These are phyloP conservation scores for Ligustrum vulgare DNA, from an alignment of 257 asterid species.

Conservation along the genomic window DNA sequence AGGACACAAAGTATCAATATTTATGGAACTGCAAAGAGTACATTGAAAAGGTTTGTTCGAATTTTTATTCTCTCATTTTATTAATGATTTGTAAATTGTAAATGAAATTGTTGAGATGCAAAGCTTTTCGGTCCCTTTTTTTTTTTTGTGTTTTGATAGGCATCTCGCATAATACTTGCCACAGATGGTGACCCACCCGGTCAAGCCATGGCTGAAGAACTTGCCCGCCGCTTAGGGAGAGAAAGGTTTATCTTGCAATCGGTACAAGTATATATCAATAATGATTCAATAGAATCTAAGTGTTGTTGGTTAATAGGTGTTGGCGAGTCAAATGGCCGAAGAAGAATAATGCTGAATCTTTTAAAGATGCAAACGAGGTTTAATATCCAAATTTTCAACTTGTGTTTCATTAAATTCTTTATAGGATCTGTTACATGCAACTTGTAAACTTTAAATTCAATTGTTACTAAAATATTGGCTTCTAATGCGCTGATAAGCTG, in stretches of 20 bases:
- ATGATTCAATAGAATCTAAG: conserved; percentile 6
- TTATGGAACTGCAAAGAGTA: conserved; percentile 97
- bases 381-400: conserved; percentile 18
- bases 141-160: conserved; percentile 40
- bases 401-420: neutral
- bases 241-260: conserved; percentile 54
- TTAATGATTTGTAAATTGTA: conserved; percentile 3
- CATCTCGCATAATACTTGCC: conserved; percentile 96
- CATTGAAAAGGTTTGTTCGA: conserved; percentile 57
- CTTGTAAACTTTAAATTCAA: neutral
- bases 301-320: conserved; percentile 62
- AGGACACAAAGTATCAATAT: conserved; percentile 89
- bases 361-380: conserved; percentile 99
- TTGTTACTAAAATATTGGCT: neutral
- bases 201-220: conserved; percentile 97
- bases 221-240: conserved; percentile 96
- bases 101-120: conserved; percentile 26
- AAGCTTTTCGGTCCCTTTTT: conserved; percentile 16
- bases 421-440: neutral
- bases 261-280: neutral
- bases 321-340: conserved; percentile 98
- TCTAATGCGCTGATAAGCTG: neutral
- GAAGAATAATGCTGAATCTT: conserved; percentile 53
- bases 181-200: conserved; percentile 95
- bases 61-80: conserved; percentile 9